Evolutionary conservation across 2,329 filamentous ascomycete species (phyloP).

Genomic region (Aspergillaceae sp.): DNA sequence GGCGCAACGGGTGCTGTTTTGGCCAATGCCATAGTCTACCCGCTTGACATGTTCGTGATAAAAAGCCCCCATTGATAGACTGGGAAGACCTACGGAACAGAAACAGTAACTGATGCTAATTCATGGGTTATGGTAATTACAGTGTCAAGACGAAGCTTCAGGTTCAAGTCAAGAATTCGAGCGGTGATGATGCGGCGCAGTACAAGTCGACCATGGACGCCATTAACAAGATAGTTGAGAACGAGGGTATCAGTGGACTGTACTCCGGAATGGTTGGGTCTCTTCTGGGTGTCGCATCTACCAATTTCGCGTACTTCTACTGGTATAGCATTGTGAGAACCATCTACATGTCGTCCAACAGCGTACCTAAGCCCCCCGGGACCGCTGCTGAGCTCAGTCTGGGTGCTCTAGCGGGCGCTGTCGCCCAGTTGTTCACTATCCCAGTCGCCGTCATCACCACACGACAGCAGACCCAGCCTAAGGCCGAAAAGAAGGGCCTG

Average conservation of each 20-base stretch:
- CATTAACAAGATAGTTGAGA: conserved; percentile 69
- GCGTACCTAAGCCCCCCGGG: conserved; percentile 56
- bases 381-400: conserved; percentile 76
- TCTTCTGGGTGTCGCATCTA: conserved; percentile 85
- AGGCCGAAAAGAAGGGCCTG: conserved; percentile 74
- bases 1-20: conserved; percentile 88
- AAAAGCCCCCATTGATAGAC: neutral
- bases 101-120: neutral
- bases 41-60: conserved; percentile 76
- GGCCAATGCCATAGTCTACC: conserved; percentile 92
- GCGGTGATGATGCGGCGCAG: conserved; percentile 50
- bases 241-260: conserved; percentile 71
- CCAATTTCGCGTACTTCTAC: conserved; percentile 99
- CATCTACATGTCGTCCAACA: conserved; percentile 59
- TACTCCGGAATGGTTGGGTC: conserved; percentile 85
- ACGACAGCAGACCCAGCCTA: conserved; percentile 85
- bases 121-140: conserved; percentile 1
- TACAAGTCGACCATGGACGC: conserved; percentile 86
- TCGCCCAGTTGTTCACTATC: conserved; percentile 94
- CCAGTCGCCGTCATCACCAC: conserved; percentile 94
- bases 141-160: conserved; percentile 95
- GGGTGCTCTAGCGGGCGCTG: conserved; percentile 76
- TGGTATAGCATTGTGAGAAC: conserved; percentile 89
- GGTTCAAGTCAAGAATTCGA: conserved; percentile 71
- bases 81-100: too few relatives aligned